These are phyloP conservation scores for Sporothrix pallida DNA, from an alignment of 2,329 filamentous ascomycete genomes.

Conservation along the genomic window DNA sequence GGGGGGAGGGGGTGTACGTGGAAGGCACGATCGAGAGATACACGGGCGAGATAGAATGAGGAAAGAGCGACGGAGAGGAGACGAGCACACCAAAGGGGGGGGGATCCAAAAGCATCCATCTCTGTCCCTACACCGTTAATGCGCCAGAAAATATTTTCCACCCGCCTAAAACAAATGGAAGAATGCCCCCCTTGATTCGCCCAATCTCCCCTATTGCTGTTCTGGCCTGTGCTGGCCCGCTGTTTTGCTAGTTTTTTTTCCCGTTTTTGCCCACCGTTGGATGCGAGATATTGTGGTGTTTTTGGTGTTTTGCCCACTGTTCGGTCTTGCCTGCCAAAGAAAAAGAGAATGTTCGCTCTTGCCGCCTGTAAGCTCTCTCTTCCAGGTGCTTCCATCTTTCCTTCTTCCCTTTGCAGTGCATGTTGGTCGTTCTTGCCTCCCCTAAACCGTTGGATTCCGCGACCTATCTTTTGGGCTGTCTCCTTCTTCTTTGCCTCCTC, in stretches of 20 bases:
- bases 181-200: neutral
- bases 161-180: conserved; percentile 20
- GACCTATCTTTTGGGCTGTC: neutral
- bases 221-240: conserved; percentile 6
- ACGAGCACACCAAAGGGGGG: neutral
- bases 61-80: neutral
- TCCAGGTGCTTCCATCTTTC: neutral
- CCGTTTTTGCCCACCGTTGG: neutral
- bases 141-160: neutral
- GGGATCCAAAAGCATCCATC: neutral
- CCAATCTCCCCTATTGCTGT: neutral
- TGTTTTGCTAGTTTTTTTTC: conserved; percentile 8
- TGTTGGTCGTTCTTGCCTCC: neutral
- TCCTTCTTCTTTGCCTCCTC: neutral
- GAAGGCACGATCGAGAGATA: conserved; percentile 9
- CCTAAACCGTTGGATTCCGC: conserved; percentile 8
- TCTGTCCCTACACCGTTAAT: neutral
- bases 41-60: neutral
- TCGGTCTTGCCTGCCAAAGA: neutral
- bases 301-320: conserved; percentile 8
- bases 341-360: neutral
- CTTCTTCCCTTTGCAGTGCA: neutral
- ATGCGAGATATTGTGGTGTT: neutral
- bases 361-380: neutral
- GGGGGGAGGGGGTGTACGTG: neutral